Evolutionary conservation across 371 early-diverging fungal species (phyloP), one percentile per base, ranked within the genome.

Genomic region (Umbelopsis sp.): DNA sequence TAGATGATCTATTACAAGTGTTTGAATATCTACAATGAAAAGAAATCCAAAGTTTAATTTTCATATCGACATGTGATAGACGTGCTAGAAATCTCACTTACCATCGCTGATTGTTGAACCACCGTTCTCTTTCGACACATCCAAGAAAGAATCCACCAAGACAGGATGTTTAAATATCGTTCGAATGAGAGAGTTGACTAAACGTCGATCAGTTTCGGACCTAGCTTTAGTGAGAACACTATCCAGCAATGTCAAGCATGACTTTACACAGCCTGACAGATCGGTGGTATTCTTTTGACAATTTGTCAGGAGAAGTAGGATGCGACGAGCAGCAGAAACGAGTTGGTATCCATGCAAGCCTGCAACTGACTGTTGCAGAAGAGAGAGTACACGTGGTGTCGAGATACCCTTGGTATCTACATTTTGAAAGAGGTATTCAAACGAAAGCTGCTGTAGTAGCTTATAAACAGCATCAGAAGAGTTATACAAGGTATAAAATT

Each of bases 141-240:
- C 57, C 35, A 57, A 57, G 18, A 35, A 57, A 9, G 35, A 57
- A 14, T 57, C 37, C 18, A 57, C 18, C 14, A 57, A 35, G 7
- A 35, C 32, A 5, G 57, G 57, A 14, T 57, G 57, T n/a, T 57
- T 57, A 32, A 57, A 57, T 18, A 57, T 57, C 35, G 35, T 16
- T 57, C 29, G 12, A 37, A 29, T 4, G 3, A 57, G 18, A 4
- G 29, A 35, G 29, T 35, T 57, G 18, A 16, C 10, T 12, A 35
- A 6, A 32, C 3, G 22, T 29, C 29, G 29, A 16, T 57, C 57
- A 35, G 57, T 32, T 18, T 37, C 32, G 35, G 9, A 35, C 12
- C 16, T 29, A 14, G 57, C 57, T 18, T 57, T 4, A 18, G 35
- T 35, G 18, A 57, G n/a, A 57, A 57, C 35, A 14, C 18, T 35